A percentile compares a stretch with the other conserved stretches of the same genome.
These are phyloP conservation scores for Fraxinus sp. DNA, from an alignment of 305 asterid genomes.

Conservation along the genomic window DNA sequence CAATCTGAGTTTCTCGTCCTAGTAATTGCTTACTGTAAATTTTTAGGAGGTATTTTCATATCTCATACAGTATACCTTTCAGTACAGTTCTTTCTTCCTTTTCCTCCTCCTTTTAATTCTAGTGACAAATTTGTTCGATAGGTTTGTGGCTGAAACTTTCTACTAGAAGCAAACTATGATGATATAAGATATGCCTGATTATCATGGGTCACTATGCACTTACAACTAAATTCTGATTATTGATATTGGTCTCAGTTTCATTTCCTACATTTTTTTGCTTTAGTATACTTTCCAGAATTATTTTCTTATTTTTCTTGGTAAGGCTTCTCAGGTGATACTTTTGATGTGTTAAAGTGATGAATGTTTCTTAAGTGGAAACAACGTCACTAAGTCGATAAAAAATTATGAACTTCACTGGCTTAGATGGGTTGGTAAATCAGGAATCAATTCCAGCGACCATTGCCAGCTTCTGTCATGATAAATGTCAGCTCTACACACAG, in stretches of 20 bases:
- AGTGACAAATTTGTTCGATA: not conserved
- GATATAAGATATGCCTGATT: not conserved
- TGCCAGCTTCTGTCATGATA: not conserved
- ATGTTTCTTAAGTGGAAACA: not conserved
- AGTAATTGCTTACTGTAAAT: not conserved
- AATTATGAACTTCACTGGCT: not conserved
- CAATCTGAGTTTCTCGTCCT: not conserved
- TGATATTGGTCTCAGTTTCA: not conserved
- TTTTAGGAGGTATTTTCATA: not conserved
- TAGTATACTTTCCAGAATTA: not conserved
- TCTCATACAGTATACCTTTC: not conserved
- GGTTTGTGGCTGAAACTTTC: not conserved
- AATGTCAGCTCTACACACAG: not conserved
- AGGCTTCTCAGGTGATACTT: not conserved
- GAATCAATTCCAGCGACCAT: not conserved
- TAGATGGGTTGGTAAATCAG: not conserved
- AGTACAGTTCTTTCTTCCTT: not conserved
- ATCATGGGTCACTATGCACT: not conserved
- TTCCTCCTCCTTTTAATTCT: not conserved
- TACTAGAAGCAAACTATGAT: not conserved
- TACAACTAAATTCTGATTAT: not conserved
- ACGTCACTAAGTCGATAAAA: not conserved
- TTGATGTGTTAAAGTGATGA: not conserved
- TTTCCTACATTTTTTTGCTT: not conserved
- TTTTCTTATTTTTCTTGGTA: not conserved